These are phyloP conservation scores for Pestalotiopsis sp. DNA, from an alignment of 2,329 filamentous ascomycete species.

Conservation along the genomic window DNA sequence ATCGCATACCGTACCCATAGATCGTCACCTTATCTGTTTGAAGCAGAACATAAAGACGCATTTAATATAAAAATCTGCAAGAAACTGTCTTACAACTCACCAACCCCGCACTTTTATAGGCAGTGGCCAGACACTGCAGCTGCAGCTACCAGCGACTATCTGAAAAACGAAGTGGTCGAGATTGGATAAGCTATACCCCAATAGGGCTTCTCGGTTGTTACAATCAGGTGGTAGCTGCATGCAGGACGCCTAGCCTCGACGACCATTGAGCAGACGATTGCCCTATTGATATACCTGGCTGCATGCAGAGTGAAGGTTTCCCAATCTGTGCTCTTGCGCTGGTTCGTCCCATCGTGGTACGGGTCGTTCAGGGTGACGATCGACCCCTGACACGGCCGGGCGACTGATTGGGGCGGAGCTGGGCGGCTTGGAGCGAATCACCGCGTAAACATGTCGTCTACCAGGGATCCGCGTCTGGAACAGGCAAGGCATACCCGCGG, in stretches of 20 bases:
- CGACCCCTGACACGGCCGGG: slow-evolving; percentile 14
- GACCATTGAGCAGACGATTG: neutral
- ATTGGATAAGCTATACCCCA: neutral
- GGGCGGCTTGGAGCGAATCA: slow-evolving; percentile 19
- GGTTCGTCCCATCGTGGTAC: slow-evolving; percentile 21
- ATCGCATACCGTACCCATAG: neutral
- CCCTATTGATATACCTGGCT: slow-evolving; percentile 11
- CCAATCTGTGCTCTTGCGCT: slow-evolving; percentile 19
- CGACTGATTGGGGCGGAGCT: slow-evolving; percentile 20
- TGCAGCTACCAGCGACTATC: neutral
- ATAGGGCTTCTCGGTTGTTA: neutral
- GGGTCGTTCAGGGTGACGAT: slow-evolving; percentile 16
- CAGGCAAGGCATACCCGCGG: slow-evolving; percentile 29
- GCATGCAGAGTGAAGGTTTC: slow-evolving; percentile 18
- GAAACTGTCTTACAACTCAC: neutral
- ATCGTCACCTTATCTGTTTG: neutral
- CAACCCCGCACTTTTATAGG: neutral
- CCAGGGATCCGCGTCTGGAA: slow-evolving; percentile 19
- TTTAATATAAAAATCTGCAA: neutral
- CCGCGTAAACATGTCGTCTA: neutral
- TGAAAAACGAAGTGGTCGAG: neutral
- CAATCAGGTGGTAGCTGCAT: neutral
- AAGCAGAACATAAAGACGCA: neutral
- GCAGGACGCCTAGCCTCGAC: neutral
- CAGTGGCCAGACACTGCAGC: neutral